Conservation (phyloP, 2,329 filamentous ascomycete genomes). For the Verticillium alfalfae region DNA sequence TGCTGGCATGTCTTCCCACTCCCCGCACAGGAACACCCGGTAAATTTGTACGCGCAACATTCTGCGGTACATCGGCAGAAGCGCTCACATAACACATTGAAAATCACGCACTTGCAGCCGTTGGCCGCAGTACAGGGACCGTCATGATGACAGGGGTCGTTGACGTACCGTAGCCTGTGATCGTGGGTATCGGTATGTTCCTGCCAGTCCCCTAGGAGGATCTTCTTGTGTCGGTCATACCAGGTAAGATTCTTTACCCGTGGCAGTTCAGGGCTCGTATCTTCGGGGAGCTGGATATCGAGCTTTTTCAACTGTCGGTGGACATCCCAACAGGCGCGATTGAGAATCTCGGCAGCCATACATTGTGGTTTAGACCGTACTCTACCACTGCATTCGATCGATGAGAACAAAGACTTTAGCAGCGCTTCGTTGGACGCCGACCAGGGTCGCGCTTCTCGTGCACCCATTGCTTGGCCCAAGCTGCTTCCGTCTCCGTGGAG, state of each 20-base stretch:
- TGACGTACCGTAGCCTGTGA: slow-evolving; percentile 50
- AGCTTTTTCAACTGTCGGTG: slow-evolving; percentile 35
- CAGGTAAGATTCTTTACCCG: slow-evolving; percentile 42
- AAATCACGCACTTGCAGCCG: slow-evolving; percentile 56
- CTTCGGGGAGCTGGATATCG: slow-evolving; percentile 23
- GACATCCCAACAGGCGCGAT: slow-evolving; percentile 48
- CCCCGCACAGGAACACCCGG: slow-evolving; percentile 58
- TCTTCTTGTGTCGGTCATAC: slow-evolving; percentile 53
- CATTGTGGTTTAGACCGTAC: slow-evolving; percentile 39
- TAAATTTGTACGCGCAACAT: slow-evolving; percentile 58
- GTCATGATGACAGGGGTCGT: slow-evolving; percentile 64
- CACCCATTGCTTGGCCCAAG: neutral
- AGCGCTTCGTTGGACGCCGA: slow-evolving; percentile 41
- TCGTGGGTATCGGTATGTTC: slow-evolving; percentile 49
- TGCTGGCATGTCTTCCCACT: slow-evolving; percentile 53
- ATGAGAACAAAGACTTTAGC: slow-evolving; percentile 40
- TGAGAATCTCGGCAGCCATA: slow-evolving; percentile 41
- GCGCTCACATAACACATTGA: slow-evolving; percentile 64
- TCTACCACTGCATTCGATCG: slow-evolving; percentile 32
- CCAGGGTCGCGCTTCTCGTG: slow-evolving; percentile 26
- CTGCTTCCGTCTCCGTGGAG: neutral
- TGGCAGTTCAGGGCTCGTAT: slow-evolving; percentile 15
- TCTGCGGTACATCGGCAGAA: slow-evolving; percentile 60
- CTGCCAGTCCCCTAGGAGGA: slow-evolving; percentile 49
- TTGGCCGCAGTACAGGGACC: slow-evolving; percentile 56